Conservation (phyloP, 139 green algal species). For the Chlamydomonas sphaeroides region DNA sequence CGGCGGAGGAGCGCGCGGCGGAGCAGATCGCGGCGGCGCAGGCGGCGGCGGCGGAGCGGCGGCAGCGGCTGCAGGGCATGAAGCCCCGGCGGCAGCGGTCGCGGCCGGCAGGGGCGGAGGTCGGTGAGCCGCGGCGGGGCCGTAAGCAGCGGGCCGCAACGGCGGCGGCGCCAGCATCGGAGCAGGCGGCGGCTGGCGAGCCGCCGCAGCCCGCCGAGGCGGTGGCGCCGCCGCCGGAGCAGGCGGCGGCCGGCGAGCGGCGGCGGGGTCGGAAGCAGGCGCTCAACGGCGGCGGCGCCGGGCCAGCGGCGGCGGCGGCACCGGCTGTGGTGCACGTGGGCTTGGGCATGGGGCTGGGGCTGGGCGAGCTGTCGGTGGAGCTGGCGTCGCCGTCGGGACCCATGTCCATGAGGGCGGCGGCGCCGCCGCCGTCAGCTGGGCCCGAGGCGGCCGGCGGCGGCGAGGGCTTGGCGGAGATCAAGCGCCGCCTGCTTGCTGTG, state of each 20-base stretch:
- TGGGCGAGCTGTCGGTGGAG: not conserved
- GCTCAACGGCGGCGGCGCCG: not conserved
- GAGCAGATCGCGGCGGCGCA: not conserved
- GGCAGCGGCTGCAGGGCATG: not conserved
- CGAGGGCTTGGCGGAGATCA: not conserved
- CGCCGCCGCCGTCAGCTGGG: not conserved
- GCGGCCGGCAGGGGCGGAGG: too few relatives aligned
- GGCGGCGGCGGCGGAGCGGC: not conserved
- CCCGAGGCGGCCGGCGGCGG: not conserved
- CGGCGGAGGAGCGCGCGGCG: not conserved
- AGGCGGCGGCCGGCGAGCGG: not conserved
- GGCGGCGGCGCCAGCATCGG: not conserved
- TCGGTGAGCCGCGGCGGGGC: too few relatives aligned
- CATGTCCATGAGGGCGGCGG: not conserved
- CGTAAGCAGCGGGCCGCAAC: too few relatives aligned
- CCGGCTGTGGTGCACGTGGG: not conserved
- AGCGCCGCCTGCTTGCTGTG: not conserved
- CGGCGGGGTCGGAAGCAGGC: too few relatives aligned
- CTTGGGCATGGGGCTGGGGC: not conserved
- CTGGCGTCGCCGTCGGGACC: not conserved
- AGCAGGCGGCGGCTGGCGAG: too few relatives aligned
- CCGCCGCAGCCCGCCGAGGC: too few relatives aligned
- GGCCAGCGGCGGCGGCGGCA: not conserved
- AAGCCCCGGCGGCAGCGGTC: not conserved
- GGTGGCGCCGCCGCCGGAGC: too few relatives aligned